Evolutionary conservation across 2,329 filamentous ascomycete species (phyloP).

Genomic region (Cladosporium sp.): DNA sequence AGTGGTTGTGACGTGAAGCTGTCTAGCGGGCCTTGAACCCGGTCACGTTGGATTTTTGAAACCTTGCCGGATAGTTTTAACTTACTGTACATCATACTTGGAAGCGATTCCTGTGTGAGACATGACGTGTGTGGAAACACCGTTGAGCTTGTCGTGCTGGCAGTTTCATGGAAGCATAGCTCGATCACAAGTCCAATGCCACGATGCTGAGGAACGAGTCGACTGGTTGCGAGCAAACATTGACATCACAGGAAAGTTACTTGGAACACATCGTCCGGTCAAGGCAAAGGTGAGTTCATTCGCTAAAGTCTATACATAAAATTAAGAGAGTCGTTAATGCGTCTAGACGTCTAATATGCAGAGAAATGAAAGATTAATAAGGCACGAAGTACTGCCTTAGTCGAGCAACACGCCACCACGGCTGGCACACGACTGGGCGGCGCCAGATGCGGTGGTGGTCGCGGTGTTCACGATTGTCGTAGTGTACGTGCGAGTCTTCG

Average conservation of each 20-base stretch:
- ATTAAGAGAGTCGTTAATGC: slow-evolving; percentile 18
- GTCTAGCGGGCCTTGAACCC: neutral
- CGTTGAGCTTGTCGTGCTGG: neutral
- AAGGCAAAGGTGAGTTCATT: neutral
- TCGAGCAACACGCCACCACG: slow-evolving; percentile 17
- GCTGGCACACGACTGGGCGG: slow-evolving; percentile 12
- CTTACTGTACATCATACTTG: neutral
- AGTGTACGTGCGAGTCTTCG: slow-evolving; percentile 29
- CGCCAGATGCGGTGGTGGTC: slow-evolving; percentile 23
- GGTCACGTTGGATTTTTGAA: neutral
- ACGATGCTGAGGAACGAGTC: neutral
- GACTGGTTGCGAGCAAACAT: neutral
- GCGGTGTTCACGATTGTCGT: slow-evolving; percentile 24
- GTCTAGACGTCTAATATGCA: slow-evolving; percentile 18
- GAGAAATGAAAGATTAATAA: neutral
- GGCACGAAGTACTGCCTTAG: neutral
- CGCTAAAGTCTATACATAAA: slow-evolving; percentile 12
- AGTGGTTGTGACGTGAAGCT: neutral
- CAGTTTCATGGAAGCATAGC: neutral
- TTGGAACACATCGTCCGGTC: neutral
- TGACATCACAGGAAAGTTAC: neutral
- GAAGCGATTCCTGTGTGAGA: neutral
- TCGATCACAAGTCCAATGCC: neutral
- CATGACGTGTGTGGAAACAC: neutral
- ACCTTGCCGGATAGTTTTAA: neutral